Evolutionary conservation across 75 land plant species (phyloP), one percentile per base, ranked within the genome.

Genomic region (Selaginella moellendorffii): DNA sequence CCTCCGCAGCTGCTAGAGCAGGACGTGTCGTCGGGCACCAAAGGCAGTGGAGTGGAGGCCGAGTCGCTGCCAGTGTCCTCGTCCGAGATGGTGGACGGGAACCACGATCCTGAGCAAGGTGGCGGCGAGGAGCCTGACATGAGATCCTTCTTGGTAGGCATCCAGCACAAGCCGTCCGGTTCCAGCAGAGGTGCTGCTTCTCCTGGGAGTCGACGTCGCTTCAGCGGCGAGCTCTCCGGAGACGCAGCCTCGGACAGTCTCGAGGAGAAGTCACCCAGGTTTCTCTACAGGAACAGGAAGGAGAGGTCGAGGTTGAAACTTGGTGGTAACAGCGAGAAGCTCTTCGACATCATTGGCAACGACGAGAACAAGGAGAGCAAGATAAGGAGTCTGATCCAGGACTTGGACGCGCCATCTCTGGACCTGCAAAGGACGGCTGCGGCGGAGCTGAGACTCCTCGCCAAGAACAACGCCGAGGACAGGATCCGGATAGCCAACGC

Each of bases 371-470:
- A 36, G 46, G 46, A 36, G 46, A 36, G 46, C 46, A 36, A 14
- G 46, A 36, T 36, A 36, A 36, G 46, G 14, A 36, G 14, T 36
- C 59, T 56, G 2, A n/a, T 56, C 17, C 17, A 19, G 2, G 59
- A 24, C n/a, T 21, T 56, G 19, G 9, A 56, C 5, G 5, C 59
- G 9, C 19, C 25, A 19, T 56, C 59, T 8, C 24, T 56, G 59
- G 23, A 24, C n/a, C 17, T 19, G n/a, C 19, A 56, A n/a, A 19
- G 23, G n/a, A n/a, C n/a, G 21, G 59, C 59, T 9, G 59, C 59
- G n/a, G 59, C 59, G 8, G 59, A 56, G 24, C 24, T 56, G 59
- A 56, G 59, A 19, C 59, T 56, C 24, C 59, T 56, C 8, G 59
- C 59, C 5, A 56, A 56, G 24, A 56, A 56, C 24, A 56, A 56